Base-by-base conservation (phyloP, 164 flowering plant species). In the Malania oleifera region DNA sequence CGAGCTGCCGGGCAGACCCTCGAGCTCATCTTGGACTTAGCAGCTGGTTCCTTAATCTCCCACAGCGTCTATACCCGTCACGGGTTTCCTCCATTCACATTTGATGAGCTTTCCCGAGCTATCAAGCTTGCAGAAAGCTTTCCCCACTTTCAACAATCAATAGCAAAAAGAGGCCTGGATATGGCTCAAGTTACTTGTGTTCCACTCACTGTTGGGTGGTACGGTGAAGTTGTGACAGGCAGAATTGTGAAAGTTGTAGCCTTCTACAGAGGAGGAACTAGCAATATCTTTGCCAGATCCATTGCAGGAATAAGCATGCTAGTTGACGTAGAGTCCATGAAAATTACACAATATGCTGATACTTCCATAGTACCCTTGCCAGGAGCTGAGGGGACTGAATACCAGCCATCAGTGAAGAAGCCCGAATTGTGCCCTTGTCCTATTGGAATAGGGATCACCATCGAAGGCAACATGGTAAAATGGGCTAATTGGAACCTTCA, bases 401-500 rank as follows among this genome's bases (percentile, higher is more conserved):
- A 57, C 41, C 69, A 63, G 15, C 46, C 75, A 12, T 28, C 63
- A 17, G 20, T 44, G 18, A 7, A 43, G 18, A 58, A 39, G 23
- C 63, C 67, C 22, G 6, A 4, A 9, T 31, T 31, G 6, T 31
- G 35, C 9, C 35, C 35, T 9, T 9, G 35, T 9, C 35, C 9
- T 9, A 31, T 9, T 9, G 38, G 67, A 0, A 8, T 22, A 0
- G 63, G 63, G 20, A 55, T 77, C 49, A 47, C 46, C 47, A 51
- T 77, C 19, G 52, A 69, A 3, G 70, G 65, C 20, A 45, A 75
- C 58, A 38, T 28, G 37, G 72, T 80, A 3, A 73, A 27, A 41
- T 82, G 84, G 87, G 81, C 54, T 0, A 73, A 80, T 56, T 82
- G 87, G 87, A 56, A 29, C 5, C 77, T 82, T 39, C 87, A 79